Percentiles rank a stretch among this genome's conserved stretches.
Conservation (phyloP, 768 basidiomycete species). For the Collybiopsis luxurians region DNA sequence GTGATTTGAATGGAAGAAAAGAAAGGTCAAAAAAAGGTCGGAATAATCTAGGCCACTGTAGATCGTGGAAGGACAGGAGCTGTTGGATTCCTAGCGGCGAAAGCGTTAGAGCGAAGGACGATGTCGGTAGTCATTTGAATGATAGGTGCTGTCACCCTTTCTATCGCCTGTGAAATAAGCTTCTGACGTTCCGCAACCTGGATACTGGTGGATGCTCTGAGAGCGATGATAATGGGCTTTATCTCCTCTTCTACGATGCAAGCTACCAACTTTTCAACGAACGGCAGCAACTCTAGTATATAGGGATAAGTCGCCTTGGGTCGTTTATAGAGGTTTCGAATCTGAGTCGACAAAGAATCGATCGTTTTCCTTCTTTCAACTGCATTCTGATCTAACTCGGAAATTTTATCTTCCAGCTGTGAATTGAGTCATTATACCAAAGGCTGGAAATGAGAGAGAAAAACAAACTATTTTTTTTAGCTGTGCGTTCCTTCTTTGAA, state of each 20-base stretch:
- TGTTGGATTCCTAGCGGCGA: not conserved
- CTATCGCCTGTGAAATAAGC: not conserved
- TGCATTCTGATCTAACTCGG: not conserved
- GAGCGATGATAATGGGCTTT: not conserved
- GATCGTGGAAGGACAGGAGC: too few species aligned
- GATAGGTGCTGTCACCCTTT: not conserved
- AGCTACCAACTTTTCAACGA: not conserved
- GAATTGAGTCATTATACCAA: not conserved
- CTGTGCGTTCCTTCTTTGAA: not conserved
- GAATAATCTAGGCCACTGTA: too few species aligned
- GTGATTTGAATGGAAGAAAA: too few species aligned
- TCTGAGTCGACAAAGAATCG: not conserved
- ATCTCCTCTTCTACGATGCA: not conserved
- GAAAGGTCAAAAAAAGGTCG: too few species aligned
- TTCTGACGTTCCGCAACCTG: not conserved
- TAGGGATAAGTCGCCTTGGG: not conserved
- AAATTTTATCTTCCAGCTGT: not conserved
- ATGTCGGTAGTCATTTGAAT: not conserved
- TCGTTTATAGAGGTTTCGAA: constrained; percentile 2
- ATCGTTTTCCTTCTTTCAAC: not conserved
- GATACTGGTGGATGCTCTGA: not conserved
- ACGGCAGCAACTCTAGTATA: not conserved
- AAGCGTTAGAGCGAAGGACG: not conserved
- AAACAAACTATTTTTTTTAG: not conserved
- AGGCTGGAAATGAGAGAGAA: not conserved